Base-by-base conservation (phyloP, 768 basidiomycete species). In the Lactarius indigo region DNA sequence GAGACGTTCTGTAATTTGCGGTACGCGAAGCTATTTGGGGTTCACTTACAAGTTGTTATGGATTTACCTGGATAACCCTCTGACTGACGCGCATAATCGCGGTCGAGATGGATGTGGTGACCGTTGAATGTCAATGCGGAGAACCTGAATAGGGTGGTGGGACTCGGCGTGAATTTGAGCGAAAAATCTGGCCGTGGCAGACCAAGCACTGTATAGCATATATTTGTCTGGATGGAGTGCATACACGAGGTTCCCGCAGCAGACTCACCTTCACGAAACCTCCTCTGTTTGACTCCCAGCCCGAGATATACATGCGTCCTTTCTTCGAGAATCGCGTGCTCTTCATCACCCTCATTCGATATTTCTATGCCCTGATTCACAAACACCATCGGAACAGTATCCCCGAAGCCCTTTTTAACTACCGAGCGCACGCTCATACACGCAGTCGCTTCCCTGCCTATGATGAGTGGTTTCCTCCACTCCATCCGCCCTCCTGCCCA, bases 61-160 rank as follows among this genome's bases (percentile, higher is more conserved):
- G 30, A 72, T 80, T 63, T 69, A 86, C 90, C 91, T 68, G 87
- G 83, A 69, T 92, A 91, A 9, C 90, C 90, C 76, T 94, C 90
- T 23, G 78, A 80, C 30, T 78, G 76, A 54, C 83, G 85, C 7
- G 89, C 85, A 73, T 87, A 92, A 28, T 87, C 84, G 65, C 85
- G 85, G 77, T 94, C 91, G 31, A 94, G 83, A 76, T 95, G 92
- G 69, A 95, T 91, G 70, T 86, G 82, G 70, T 95, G 92, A 15
- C 85, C 90, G 71, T 95, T 94, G 79, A 92, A 92, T 70, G 88
- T 94, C 28, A 95, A 79, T 23, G 92, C 91, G 5, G 91, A 94
- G 77, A 89, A 95, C 28, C 91, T 86, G 79, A 95, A 95, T 26
- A 94, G 78, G 0, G 89, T 91, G 10, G 87, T 86, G 41, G 85